These are phyloP conservation scores for Boletus tylopilopsis DNA, from an alignment of 768 basidiomycete genomes.

Conservation along the genomic window DNA sequence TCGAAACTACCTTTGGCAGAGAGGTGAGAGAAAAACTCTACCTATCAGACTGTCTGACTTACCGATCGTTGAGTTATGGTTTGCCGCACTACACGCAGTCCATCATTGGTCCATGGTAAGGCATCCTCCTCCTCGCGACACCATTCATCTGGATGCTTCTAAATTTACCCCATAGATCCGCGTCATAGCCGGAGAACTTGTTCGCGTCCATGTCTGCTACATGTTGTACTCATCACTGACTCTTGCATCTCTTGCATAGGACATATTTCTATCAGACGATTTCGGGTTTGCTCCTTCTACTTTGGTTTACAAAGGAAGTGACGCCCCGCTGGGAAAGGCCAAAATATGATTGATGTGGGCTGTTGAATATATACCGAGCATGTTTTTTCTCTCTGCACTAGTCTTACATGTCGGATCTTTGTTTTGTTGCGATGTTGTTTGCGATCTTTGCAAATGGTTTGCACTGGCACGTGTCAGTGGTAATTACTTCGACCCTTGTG, in stretches of 20 bases:
- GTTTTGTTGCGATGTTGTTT: neutral
- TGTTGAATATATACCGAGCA: conserved; percentile 5
- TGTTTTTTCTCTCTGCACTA: conserved; percentile 5
- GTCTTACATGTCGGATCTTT: neutral
- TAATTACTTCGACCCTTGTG: neutral
- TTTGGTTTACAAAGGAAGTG: conserved; percentile 67
- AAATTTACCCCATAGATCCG: conserved; percentile 51
- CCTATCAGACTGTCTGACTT: neutral
- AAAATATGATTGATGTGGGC: conserved; percentile 43
- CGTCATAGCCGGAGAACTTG: conserved; percentile 80
- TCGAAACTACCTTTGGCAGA: conserved; percentile 78
- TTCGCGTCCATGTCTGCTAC: conserved; percentile 33
- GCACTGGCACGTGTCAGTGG: too few species aligned
- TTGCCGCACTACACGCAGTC: conserved; percentile 79
- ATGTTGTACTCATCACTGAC: conserved; percentile 7
- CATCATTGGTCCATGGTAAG: conserved; percentile 90
- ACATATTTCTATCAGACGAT: conserved; percentile 63
- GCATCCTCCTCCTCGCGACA: neutral
- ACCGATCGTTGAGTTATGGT: conserved; percentile 62
- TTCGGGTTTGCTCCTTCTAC: conserved; percentile 89
- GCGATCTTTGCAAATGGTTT: neutral
- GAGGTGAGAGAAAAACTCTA: conserved; percentile 46
- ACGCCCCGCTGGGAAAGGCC: conserved; percentile 59
- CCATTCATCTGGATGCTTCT: conserved; percentile 3
- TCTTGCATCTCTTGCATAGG: conserved; percentile 36